A percentile compares a stretch with the other conserved stretches of the same genome.
These are phyloP conservation scores for Trametes polyzona DNA, from an alignment of 1,284 basidiomycete species.

Conservation along the genomic window DNA sequence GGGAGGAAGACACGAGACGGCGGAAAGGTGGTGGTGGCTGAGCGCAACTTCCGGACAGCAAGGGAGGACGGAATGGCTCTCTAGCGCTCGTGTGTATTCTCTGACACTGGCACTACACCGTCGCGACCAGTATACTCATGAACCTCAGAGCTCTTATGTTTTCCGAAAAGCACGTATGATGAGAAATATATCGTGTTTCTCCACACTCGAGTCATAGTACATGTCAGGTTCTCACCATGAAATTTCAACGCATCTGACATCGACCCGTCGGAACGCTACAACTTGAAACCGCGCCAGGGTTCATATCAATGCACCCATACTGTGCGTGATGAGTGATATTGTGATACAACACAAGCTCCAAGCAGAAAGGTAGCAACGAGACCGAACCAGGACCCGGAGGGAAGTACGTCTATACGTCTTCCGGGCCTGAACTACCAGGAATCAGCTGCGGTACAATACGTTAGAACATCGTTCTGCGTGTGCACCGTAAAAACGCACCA, in stretches of 20 bases:
- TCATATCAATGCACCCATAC: too few relatives aligned
- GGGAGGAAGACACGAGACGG: neutral
- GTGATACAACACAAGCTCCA: neutral
- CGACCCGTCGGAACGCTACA: too few relatives aligned
- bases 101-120: too few relatives aligned
- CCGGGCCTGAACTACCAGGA: constrained; percentile 79
- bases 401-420: constrained; percentile 38
- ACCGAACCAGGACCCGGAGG: neutral
- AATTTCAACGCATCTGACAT: too few relatives aligned
- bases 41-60: constrained; percentile 1
- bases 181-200: too few relatives aligned
- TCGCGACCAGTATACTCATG: too few relatives aligned
- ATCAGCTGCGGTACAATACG: constrained; percentile 55
- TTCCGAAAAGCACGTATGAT: too few relatives aligned
- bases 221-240: too few relatives aligned
- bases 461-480: neutral
- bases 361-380: neutral
- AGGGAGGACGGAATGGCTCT: neutral
- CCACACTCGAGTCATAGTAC: too few relatives aligned
- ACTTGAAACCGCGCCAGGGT: too few relatives aligned
- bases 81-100: neutral
- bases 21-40: constrained; percentile 7
- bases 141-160: too few relatives aligned
- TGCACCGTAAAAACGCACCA: constrained; percentile 59
- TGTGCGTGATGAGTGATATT: neutral